phyloP scores from a whole-genome alignment of 257 asterid species.

The Capsicum chinense region DNA sequence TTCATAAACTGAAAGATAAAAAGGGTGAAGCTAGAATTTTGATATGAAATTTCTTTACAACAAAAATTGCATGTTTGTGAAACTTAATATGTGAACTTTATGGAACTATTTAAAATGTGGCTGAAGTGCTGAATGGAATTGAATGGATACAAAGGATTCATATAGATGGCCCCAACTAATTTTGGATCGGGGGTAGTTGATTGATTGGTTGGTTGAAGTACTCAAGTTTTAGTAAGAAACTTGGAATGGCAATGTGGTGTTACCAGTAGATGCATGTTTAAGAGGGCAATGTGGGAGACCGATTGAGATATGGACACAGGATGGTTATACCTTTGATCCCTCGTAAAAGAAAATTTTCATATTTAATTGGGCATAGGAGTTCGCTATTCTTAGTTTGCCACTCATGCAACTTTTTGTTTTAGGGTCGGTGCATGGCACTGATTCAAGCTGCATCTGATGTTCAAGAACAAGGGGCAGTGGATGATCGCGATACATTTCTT shows the following conservation, averaged over 20 bases:
- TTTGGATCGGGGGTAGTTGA: not conserved
- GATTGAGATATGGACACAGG: not conserved
- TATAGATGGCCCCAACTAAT: not conserved
- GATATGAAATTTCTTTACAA: not conserved
- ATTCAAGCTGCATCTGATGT: constrained; percentile 88
- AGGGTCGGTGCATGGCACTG: constrained; percentile 87
- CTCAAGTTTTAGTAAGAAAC: not conserved
- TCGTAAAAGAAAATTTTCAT: constrained; percentile 6
- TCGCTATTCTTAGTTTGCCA: not conserved
- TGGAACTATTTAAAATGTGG: not conserved
- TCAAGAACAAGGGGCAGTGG: constrained; percentile 97
- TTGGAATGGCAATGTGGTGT: not conserved
- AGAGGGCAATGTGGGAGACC: not conserved
- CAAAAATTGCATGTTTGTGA: not conserved
- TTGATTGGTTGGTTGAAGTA: not conserved
- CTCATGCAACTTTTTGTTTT: constrained; percentile 30
- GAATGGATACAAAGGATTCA: not conserved
- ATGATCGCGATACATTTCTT: constrained; percentile 91
- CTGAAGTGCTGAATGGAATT: not conserved
- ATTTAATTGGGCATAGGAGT: not conserved
- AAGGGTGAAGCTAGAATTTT: not conserved
- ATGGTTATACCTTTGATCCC: not conserved
- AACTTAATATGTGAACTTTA: not conserved
- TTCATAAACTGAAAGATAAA: not conserved
- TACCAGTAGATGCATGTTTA: not conserved